Evolutionary conservation across 495 filamentous ascomycete genomes (phyloP).

Genomic region (Podospora comata): DNA sequence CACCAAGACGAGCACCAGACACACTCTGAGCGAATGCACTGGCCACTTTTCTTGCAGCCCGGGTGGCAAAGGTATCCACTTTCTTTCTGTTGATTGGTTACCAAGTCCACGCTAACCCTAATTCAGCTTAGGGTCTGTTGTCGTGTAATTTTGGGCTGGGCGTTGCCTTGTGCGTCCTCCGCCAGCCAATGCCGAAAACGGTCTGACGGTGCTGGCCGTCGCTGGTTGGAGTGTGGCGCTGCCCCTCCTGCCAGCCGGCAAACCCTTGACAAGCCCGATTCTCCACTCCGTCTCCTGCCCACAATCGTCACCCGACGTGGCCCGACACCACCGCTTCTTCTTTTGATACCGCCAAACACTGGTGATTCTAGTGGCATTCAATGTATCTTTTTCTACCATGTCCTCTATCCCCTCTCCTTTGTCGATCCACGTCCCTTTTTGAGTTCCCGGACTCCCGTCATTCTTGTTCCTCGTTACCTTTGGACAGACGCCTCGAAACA

Average conservation of each 20-base stretch:
- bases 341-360: background rate
- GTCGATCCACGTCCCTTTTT: background rate
- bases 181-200: slow-evolving; percentile 36
- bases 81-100: background rate
- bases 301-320: slow-evolving; percentile 33
- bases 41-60: slow-evolving; percentile 30
- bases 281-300: slow-evolving; percentile 11
- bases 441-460: background rate
- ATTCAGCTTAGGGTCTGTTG: slow-evolving; percentile 19
- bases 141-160: slow-evolving; percentile 39
- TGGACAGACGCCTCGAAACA: background rate
- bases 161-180: slow-evolving; percentile 25
- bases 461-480: background rate
- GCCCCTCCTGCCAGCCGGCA: slow-evolving; percentile 13
- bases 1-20: slow-evolving; percentile 8
- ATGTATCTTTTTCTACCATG: background rate
- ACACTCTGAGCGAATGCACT: slow-evolving; percentile 28
- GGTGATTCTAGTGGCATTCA: background rate
- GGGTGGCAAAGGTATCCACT: slow-evolving; percentile 30
- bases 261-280: slow-evolving; percentile 11
- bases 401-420: background rate
- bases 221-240: slow-evolving; percentile 21
- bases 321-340: slow-evolving; percentile 23
- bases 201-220: slow-evolving; percentile 21
- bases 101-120: too few species aligned